Base-by-base conservation (phyloP, 2,329 filamentous ascomycete species). In the Biscogniauxia sp. region DNA sequence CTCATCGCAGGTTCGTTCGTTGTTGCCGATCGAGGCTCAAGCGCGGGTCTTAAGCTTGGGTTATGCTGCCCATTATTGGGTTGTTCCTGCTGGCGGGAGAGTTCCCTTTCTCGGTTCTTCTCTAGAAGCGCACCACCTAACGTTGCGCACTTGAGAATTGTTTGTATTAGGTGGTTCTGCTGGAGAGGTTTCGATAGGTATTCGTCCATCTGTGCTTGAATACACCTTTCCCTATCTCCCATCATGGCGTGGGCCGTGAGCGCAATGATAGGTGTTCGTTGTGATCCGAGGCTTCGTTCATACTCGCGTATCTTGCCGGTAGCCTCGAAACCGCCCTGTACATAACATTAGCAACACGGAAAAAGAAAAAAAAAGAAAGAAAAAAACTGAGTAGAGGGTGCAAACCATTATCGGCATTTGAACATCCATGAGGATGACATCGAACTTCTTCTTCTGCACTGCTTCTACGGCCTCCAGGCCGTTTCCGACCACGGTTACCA, bases 391-490 rank as follows among this genome's bases (percentile, higher is more conserved):
- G 49, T 26, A 51, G 41, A 65, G 64, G 56, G n/a, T 37, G 62
- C 86, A 80, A 78, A 91, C 88, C 93, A 98, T 98, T 71, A 98
- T 91, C n/a, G 95, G 95, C 95, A 99, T 99, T 75, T 98, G 95
- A 19, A 99, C 95, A 73, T 99, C 95, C 95, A 99, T 99, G 54
- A 99, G 84, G 66, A 99, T 95, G 63, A 97, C 92, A 75, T 99
- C 95, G 74, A 96, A 99, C 73, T 92, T 90, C 78, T 90, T 94
- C 74, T 89, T 87, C 82, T 96, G 93, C 69, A 97, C 88, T n/a
- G 91, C 88, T 72, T 97, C 91, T 15, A 98, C 88, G 1, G 95
- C 95, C 73, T 98, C 94, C 66, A 93, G 84, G 63, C 95, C 95
- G 73, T 99, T 99, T 70, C 93, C 92, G 51, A 97, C 95, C 23